A percentile compares a stretch with the other conserved stretches of the same genome.
Evolutionary conservation across 129 eudicot species (phyloP).

Genomic region (Rutidosis leptorrhynchoides): DNA sequence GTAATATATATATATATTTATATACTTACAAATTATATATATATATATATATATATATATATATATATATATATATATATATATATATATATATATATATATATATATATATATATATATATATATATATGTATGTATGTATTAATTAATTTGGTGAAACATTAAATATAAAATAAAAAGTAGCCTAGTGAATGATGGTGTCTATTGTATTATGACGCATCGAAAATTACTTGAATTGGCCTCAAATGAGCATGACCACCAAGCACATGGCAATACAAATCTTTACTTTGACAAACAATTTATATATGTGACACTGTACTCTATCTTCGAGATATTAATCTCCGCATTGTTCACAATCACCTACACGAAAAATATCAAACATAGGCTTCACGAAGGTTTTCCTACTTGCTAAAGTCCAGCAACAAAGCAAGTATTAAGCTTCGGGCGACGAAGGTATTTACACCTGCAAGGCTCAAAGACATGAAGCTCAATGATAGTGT

Average conservation of each 20-base stretch:
- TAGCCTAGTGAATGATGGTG: not conserved
- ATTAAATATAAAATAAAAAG: not conserved
- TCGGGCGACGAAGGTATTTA: too few species aligned
- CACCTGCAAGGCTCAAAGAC: too few species aligned
- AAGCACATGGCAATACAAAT: constrained; percentile 23
- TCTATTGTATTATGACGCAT: constrained; percentile 4
- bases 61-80: not conserved
- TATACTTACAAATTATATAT: not conserved
- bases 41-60: not conserved
- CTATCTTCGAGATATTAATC: too few species aligned
- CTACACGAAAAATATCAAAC: too few species aligned
- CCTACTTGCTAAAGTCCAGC: too few species aligned
- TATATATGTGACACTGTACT: too few species aligned
- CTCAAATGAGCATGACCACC: constrained; percentile 22
- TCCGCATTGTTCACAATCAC: too few species aligned
- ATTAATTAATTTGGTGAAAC: not conserved
- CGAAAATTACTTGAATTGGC: constrained; percentile 24
- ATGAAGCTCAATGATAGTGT: too few species aligned
- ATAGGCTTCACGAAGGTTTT: too few species aligned
- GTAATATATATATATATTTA: not conserved
- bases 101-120: not conserved
- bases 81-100: not conserved
- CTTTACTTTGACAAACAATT: not conserved
- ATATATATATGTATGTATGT: not conserved
- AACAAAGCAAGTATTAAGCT: too few species aligned